Base-by-base conservation (phyloP, 768 basidiomycete genomes). In the Russula brevipes region DNA sequence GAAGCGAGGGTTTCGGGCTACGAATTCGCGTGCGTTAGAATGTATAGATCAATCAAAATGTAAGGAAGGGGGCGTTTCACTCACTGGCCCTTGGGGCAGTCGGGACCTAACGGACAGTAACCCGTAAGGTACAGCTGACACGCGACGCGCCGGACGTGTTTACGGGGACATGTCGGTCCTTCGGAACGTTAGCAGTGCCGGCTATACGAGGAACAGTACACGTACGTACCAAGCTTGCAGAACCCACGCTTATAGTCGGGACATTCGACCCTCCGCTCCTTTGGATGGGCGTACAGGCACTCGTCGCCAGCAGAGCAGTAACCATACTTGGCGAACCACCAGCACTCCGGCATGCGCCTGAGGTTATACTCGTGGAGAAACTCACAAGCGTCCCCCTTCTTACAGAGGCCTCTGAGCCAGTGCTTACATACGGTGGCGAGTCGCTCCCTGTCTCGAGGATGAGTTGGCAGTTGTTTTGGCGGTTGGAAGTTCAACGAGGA, bases 351-450 rank as follows among this genome's bases (percentile, higher is more conserved):
- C 95, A 98, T 98, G 64, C 92, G 88, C 63, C 97, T 79, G 55
- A 99, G 82, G 73, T 98, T 97, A 79, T 98, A 99, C 77, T 98
- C 97, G 76, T 99, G 97, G 72, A 98, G 81, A 75, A 98, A 99
- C 77, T 98, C 97, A 77, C 97, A 99, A 31, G 89, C 88, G 72
- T 95, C 91, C 57, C 94, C 96, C 75, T 98, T 98, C 78, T 98
- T 98, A 77, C 97, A 98, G 17, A 99, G 81, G 14, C 97, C 97
- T 60, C 97, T 85, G 47, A 99, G 84, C 90, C 96, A 98, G 77
- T 98, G 97, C 76, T 98, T 98, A 78, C 97, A 99, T 17, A 99
- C 95, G 2, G 96, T 97, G 24, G 89, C 84, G 47, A 93, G 79
- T 47, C 90, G 83, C 68, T 92, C 91, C 67, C 90, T 78, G 70